Evolutionary conservation across 2,329 filamentous ascomycete genomes (phyloP), one percentile per base, ranked within the genome.

Genomic region (Fusarium anthophilum): DNA sequence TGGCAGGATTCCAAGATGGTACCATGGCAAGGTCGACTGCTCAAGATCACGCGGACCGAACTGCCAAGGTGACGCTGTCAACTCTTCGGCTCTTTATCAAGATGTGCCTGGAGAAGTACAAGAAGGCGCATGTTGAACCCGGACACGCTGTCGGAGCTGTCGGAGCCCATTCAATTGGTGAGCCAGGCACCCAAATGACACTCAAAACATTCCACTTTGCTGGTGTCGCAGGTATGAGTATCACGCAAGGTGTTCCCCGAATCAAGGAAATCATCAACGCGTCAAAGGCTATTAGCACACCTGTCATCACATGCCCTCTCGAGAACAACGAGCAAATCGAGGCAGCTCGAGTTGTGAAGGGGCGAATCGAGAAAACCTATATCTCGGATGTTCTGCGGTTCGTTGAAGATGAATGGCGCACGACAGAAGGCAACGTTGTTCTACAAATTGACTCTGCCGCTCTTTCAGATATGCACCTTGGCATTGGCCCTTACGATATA

Each of bases 261-360:
- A 99, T 99, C 86, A 99, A 99, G 85, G 96, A 99, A 87, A 99
- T 99, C 76, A 99, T 99, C 91, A 99, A 99, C 84, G 96, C 96
- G 11, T 98, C 95, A 14, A 97, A 95, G 81, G 87, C 87, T 56
- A 99, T 99, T 83, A 97, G 93, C 82, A 99, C 96, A 2, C 96
- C 96, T 1, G 93, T 99, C 80, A 97, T 99, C 76, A 91, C 90
- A 11, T 98, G 96, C 79, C 92, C 94, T 9, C 87, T 98, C 10
- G 88, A 94, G 73, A 96, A 95, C 79, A 90, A 91, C 69, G 86
- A 89, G 63, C 90, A 92, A 74, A 91, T 96, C 62, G 89, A 92
- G 74, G 94, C 93, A 5, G 96, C 96, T n/a, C 91, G 92, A 38
- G 91, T 98, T 45, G 96, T 98, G 76, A 97, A 98, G 83, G 94